Conservation (phyloP, 257 asterid species). For the Solanum ahanhuiri region DNA sequence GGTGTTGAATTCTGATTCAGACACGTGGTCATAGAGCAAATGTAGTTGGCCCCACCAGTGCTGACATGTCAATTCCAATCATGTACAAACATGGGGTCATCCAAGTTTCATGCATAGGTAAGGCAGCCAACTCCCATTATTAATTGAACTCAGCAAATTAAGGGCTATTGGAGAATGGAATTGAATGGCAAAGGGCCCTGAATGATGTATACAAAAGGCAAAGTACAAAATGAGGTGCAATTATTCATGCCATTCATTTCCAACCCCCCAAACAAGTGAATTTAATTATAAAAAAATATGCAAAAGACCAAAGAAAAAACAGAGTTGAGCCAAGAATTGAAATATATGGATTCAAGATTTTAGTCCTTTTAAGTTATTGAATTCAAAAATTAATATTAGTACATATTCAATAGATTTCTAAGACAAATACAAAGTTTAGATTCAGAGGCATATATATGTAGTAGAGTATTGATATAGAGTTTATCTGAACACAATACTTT, state of each 20-base stretch:
- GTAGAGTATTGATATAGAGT: neutral
- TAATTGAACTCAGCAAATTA: constrained; percentile 12
- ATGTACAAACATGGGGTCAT: constrained; percentile 52
- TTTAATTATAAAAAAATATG: neutral
- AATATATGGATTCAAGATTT: neutral
- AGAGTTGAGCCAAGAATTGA: neutral
- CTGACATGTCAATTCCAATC: constrained; percentile 43
- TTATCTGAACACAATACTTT: neutral
- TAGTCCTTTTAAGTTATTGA: neutral
- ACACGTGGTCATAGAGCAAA: constrained; percentile 22
- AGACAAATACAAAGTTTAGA: neutral
- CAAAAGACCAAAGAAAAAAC: neutral
- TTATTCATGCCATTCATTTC: constrained; percentile 42
- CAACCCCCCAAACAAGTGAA: constrained; percentile 16
- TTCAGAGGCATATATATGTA: neutral
- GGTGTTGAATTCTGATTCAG: constrained; percentile 17
- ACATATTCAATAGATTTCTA: neutral
- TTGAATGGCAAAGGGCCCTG: constrained; percentile 23
- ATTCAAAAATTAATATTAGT: neutral
- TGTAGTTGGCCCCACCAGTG: neutral
- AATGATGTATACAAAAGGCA: constrained; percentile 60
- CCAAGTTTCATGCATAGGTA: constrained; percentile 31
- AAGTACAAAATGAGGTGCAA: constrained; percentile 44
- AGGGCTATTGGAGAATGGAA: neutral
- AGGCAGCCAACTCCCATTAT: constrained; percentile 18